These are phyloP conservation scores for Westerdykella ornata DNA, from an alignment of 2,329 filamentous ascomycete species.

Conservation along the genomic window DNA sequence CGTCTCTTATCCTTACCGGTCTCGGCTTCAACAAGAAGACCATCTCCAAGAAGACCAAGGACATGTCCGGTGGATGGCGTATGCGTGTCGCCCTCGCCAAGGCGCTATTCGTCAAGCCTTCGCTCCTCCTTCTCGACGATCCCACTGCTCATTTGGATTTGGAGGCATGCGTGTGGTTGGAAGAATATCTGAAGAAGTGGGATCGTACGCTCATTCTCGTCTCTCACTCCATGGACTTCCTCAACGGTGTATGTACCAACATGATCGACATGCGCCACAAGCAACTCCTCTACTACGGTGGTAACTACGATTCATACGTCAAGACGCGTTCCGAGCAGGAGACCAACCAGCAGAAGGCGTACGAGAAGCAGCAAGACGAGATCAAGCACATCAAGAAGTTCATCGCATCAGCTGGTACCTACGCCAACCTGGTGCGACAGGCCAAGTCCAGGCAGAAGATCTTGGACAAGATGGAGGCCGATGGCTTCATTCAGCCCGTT, in stretches of 20 bases:
- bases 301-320: slow-evolving; percentile 96
- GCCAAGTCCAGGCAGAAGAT: slow-evolving; percentile 99
- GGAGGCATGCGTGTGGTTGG: slow-evolving; percentile 98
- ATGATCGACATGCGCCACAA: slow-evolving; percentile 98
- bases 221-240: slow-evolving; percentile 97
- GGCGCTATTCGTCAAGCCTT: slow-evolving; percentile 97
- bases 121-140: slow-evolving; percentile 91
- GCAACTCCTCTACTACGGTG: slow-evolving; percentile 92
- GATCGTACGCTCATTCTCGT: slow-evolving; percentile 93
- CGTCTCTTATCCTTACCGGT: slow-evolving; percentile 94
- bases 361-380: slow-evolving; percentile 98
- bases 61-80: slow-evolving; percentile 99
- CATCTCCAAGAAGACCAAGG: slow-evolving; percentile 99
- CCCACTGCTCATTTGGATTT: slow-evolving; percentile 98
- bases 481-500: slow-evolving; percentile 95
- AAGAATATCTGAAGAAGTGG: slow-evolving; percentile 99
- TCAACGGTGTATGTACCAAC: slow-evolving; percentile 96
- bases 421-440: slow-evolving; percentile 97
- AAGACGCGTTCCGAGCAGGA: slow-evolving; percentile 95
- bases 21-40: slow-evolving; percentile 98
- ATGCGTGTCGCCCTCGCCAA: slow-evolving; percentile 98
- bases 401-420: slow-evolving; percentile 98
- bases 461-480: slow-evolving; percentile 99
- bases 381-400: slow-evolving; percentile 99
- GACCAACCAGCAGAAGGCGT: slow-evolving; percentile 97